Base-by-base conservation (phyloP, 2,329 filamentous ascomycete species). In the Neoarthrinium moseri region DNA sequence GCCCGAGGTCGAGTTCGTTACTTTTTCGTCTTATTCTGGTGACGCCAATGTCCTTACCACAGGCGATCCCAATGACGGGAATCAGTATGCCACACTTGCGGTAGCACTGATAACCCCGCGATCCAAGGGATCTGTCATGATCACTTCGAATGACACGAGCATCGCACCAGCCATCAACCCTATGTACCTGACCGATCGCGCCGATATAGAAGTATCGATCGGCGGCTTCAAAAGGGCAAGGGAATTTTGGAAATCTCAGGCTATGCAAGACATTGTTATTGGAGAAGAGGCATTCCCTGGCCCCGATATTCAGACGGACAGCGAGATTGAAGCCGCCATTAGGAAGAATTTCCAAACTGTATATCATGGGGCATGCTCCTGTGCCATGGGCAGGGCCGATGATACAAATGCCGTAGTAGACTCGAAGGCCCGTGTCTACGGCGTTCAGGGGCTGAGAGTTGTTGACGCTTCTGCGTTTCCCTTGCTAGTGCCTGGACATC, bases 121-220 rank as follows among this genome's bases (percentile, higher is more conserved):
- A 2, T 26, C 21, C 6, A 6, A 6, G 6, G 30, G 30, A 7
- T n/a, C 6, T 15, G 71, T 87, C 51, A 86, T 81, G 64, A 77
- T 87, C 51, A 81, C 78, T 44, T 83, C 78, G 22, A 60, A 75
- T 4, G 51, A 62, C 44, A 61, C 54, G 36, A 29, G 34, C 2
- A 56, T 56, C 6, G 44, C 47, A 2, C 64, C 65, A 3, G 13
- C 61, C 35, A 62, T 68, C 45, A 51, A 64, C 44, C 58, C 63
- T 1, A 62, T 60, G 36, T 64, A 52, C 48, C 46, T 67, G 2
- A 51, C 55, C 7, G 47, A 59, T 32, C 56, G 48, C 1, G 50
- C 51, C 57, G 83, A 83, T 56, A 82, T 84, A 62, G 83, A 86
- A 56, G 81, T 84, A 18, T 80, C 80, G 37, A 83, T 83, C 37